A percentile compares a stretch with the other conserved stretches of the same genome.
phyloP scores from a whole-genome alignment of 2,329 filamentous ascomycete genomes.

The Pestalotiopsis sp. region DNA sequence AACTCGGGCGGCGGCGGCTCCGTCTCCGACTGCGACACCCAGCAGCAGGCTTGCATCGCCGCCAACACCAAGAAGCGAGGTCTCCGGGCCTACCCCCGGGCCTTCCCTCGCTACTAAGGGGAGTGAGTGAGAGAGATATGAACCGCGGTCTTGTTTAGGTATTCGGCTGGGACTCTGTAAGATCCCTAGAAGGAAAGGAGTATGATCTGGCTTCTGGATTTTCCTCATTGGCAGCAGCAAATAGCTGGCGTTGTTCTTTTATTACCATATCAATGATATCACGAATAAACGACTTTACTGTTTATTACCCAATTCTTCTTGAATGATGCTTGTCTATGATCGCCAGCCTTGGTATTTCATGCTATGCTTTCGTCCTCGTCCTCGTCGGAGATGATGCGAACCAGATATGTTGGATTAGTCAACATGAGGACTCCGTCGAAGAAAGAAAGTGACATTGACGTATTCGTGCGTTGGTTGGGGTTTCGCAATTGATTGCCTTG shows the following conservation, averaged over 20 bases:
- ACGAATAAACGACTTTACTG: neutral
- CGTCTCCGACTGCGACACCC: slow-evolving; percentile 44
- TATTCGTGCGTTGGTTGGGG: too few relatives aligned
- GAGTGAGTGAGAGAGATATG: too few relatives aligned
- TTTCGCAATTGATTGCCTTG: too few relatives aligned
- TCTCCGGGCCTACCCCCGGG: slow-evolving; percentile 44
- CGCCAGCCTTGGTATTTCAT: neutral
- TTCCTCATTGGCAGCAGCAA: neutral
- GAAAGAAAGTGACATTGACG: too few relatives aligned
- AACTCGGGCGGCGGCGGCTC: slow-evolving; percentile 41
- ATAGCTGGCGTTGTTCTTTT: neutral
- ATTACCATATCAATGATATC: neutral
- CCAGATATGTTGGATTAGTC: too few relatives aligned
- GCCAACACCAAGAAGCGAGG: slow-evolving; percentile 26
- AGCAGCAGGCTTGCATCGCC: slow-evolving; percentile 39
- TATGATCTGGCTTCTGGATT: neutral
- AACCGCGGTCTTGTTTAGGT: neutral
- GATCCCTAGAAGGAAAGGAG: neutral
- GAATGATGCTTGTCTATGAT: neutral
- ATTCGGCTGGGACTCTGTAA: neutral
- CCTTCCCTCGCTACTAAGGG: slow-evolving; percentile 45
- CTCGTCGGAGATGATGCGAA: too few relatives aligned
- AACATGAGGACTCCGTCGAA: too few relatives aligned
- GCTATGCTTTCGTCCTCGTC: too few relatives aligned
- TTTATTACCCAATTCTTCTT: neutral